Evolutionary conservation across 495 filamentous ascomycete genomes (phyloP).

Genomic region (Penicillium argentinense): DNA sequence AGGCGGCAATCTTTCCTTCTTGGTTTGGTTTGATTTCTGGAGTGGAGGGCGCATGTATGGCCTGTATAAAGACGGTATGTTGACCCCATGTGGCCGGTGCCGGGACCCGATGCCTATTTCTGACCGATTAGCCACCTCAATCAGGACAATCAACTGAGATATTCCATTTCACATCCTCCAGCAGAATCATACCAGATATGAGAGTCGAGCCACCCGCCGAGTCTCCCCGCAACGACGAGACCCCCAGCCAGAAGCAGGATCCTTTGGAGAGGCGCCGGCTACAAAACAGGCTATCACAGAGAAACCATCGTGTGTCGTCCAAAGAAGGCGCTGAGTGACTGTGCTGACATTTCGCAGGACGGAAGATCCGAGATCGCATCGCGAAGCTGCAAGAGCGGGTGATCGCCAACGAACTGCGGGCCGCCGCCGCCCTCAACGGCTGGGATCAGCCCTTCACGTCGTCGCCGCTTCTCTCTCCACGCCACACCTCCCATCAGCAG

Average conservation of each 20-base stretch:
- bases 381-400: slow-evolving; percentile 46
- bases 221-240: slow-evolving; percentile 9
- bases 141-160: neutral
- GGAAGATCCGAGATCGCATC: slow-evolving; percentile 43
- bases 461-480: neutral
- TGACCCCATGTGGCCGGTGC: neutral
- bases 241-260: slow-evolving; percentile 20
- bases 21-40: no score
- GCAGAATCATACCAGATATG: slow-evolving; percentile 5
- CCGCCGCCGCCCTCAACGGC: slow-evolving; percentile 32
- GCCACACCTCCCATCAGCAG: neutral
- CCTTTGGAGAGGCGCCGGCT: slow-evolving; percentile 31
- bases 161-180: no score
- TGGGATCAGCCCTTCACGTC: slow-evolving; percentile 26
- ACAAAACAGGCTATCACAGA: slow-evolving; percentile 38
- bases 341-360: slow-evolving; percentile 18
- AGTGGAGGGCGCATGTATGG: slow-evolving; percentile 2
- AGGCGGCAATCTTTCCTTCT: slow-evolving; percentile 2
- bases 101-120: neutral
- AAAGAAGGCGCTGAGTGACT: neutral
- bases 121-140: neutral
- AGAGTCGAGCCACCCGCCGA: slow-evolving; percentile 6
- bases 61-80: slow-evolving; percentile 2
- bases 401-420: slow-evolving; percentile 41
- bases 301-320: slow-evolving; percentile 33